phyloP scores from a whole-genome alignment of 2,329 filamentous ascomycete species.

The Hypomyces rosellus region DNA sequence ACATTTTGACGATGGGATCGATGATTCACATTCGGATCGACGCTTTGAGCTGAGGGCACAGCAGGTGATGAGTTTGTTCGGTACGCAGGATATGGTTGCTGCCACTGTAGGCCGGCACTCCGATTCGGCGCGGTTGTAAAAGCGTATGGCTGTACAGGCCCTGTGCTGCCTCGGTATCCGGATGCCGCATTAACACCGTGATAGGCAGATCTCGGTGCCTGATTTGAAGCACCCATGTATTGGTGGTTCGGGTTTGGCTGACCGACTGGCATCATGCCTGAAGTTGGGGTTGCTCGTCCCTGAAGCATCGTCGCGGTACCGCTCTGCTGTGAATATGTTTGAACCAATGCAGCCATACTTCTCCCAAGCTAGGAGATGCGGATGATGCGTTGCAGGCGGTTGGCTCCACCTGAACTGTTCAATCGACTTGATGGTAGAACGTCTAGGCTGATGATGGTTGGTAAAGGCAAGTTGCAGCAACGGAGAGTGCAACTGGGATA shows the following conservation, averaged over 20 bases:
- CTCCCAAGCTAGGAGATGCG: neutral
- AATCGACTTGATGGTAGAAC: neutral
- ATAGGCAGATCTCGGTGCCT: conserved; percentile 26
- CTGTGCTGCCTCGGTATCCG: conserved; percentile 49
- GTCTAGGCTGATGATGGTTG: neutral
- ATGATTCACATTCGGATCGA: conserved; percentile 17
- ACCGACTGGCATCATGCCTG: conserved; percentile 41
- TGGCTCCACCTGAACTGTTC: neutral
- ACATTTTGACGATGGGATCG: conserved; percentile 27
- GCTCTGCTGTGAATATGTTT: conserved; percentile 72
- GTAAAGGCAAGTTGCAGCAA: neutral
- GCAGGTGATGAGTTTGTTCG: conserved; percentile 42
- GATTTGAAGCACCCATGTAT: conserved; percentile 36
- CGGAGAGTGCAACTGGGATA: neutral
- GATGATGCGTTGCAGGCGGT: neutral
- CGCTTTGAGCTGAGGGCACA: conserved; percentile 28
- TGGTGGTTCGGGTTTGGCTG: conserved; percentile 46
- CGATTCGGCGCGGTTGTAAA: conserved; percentile 66
- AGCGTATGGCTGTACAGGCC: conserved; percentile 68
- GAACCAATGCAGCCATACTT: conserved; percentile 80
- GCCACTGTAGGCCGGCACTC: conserved; percentile 47
- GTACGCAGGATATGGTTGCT: conserved; percentile 39
- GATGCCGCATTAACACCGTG: conserved; percentile 31
- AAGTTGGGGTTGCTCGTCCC: conserved; percentile 56
- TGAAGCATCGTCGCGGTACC: conserved; percentile 70